Percentiles rank a stretch among this genome's conserved stretches.
These are phyloP conservation scores for Penicillium maclennaniae DNA, from an alignment of 495 filamentous ascomycete genomes.

Conservation along the genomic window DNA sequence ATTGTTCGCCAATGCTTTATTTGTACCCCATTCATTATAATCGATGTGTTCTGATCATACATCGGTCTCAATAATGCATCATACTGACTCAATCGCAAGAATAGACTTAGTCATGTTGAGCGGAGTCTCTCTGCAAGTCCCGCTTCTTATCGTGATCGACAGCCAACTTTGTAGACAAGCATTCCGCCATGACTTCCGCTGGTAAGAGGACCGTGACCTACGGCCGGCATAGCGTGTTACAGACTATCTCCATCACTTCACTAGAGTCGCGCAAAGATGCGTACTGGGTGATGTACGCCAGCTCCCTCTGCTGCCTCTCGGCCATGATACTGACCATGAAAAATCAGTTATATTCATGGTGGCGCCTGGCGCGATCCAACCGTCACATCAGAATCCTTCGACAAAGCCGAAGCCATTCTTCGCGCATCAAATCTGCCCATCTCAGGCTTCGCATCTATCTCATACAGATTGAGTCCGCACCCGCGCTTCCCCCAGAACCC, in stretches of 20 bases:
- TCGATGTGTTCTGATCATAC: not conserved
- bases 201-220: conserved; percentile 29
- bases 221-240: conserved; percentile 26
- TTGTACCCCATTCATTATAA: not conserved
- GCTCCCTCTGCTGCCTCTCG: not conserved
- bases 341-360: conserved; percentile 76
- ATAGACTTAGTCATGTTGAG: not conserved
- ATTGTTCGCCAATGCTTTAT: not conserved
- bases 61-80: not conserved
- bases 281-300: conserved; percentile 46
- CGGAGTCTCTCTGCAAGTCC: not conserved
- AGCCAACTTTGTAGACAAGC: not conserved
- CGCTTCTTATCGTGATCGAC: not conserved
- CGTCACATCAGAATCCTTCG: conserved; percentile 49
- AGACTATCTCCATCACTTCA: conserved; percentile 31
- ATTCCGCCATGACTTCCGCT: conserved; percentile 10
- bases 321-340: conserved; percentile 1
- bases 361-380: conserved; percentile 83
- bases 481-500: conserved; percentile 54
- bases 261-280: conserved; percentile 22
- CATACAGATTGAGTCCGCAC: conserved; percentile 78
- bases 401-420: conserved; percentile 44
- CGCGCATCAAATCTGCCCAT: conserved; percentile 38
- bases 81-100: not conserved
- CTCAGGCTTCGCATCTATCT: conserved; percentile 64